Evolutionary conservation across 1,284 basidiomycete genomes (phyloP), one percentile per base, ranked within the genome.

Genomic region (Gymnopus androsaceus): DNA sequence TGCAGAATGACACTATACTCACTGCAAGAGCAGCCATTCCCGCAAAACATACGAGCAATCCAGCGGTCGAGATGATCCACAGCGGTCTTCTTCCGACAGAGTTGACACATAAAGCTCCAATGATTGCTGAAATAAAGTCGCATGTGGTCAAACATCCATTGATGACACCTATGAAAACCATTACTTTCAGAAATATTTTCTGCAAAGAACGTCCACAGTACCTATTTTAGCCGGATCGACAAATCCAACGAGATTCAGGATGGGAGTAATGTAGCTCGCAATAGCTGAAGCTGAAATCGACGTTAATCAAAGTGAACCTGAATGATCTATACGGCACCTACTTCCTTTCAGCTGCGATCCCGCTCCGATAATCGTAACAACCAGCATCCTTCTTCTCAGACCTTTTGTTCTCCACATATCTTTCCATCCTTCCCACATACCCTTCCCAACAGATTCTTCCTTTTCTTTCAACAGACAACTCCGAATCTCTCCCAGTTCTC

Each of bases 281-380:
- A 58, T 48, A 19, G 51, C 50, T 12, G 54, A 51, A 25, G 48
- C 54, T 56, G 34, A 36, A 21, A 25, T 11, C 12, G 31, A 3
- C 17, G 8, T 28, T 19, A 33, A 38, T 30, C 19, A 9, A 28
- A 12, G 27, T 11, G 23, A 42, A 19, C 21, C 2, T 17, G 14
- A 19, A 25, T 15, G 19, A 14, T n/a, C n/a, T 6, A n/a, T 19
- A 25, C 6, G 19, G 14, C 7, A 44, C 51, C 44, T 34, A 53
- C 51, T 54, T 28, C 56, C 56, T 33, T 58, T 58, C 33, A 58
- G 23, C 25, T 54, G 52, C n/a, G 56, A 48, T 42, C 56, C 56
- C 19, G 56, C 51, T 21, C 46, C 56, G 17, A 58, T 52, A 42
- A 54, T 58, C 6, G 45, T 58, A 14, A 58, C 51, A 27, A 58